Percentiles rank a stretch among this genome's conserved stretches.
Conservation (phyloP, 2,329 filamentous ascomycete species). For the Grosmannia huntii region DNA sequence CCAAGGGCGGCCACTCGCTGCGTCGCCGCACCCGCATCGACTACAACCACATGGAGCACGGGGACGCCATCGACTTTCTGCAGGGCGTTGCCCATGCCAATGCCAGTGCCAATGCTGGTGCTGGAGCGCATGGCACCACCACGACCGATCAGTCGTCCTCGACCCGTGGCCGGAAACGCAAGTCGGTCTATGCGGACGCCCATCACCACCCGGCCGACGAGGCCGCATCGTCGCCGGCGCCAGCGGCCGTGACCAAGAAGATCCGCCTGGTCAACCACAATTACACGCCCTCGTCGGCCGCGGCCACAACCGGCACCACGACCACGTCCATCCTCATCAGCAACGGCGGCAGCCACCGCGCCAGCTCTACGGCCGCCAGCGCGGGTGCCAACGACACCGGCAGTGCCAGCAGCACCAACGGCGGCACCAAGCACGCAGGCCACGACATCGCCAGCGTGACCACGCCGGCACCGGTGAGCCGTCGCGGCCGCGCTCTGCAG, state of each 20-base stretch:
- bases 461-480: not conserved
- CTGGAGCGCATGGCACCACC: conserved; percentile 16
- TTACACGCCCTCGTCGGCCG: not conserved
- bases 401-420: not conserved
- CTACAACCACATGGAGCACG: conserved; percentile 42
- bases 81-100: conserved; percentile 13
- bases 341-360: not conserved
- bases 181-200: conserved; percentile 4
- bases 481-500: not conserved
- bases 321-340: not conserved
- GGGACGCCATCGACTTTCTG: conserved; percentile 19
- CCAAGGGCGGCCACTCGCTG: conserved; percentile 45
- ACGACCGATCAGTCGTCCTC: conserved; percentile 10
- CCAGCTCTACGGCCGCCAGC: not conserved
- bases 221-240: conserved; percentile 16
- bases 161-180: conserved; percentile 20
- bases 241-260: conserved; percentile 16
- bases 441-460: not conserved
- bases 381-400: not conserved
- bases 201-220: conserved; percentile 17
- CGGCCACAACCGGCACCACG: not conserved
- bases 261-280: conserved; percentile 19
- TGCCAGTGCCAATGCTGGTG: conserved; percentile 1
- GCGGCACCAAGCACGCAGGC: not conserved
- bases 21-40: conserved; percentile 43